Conservation (phyloP, 495 filamentous ascomycete genomes). For the Penicillium atrosanguineum region DNA sequence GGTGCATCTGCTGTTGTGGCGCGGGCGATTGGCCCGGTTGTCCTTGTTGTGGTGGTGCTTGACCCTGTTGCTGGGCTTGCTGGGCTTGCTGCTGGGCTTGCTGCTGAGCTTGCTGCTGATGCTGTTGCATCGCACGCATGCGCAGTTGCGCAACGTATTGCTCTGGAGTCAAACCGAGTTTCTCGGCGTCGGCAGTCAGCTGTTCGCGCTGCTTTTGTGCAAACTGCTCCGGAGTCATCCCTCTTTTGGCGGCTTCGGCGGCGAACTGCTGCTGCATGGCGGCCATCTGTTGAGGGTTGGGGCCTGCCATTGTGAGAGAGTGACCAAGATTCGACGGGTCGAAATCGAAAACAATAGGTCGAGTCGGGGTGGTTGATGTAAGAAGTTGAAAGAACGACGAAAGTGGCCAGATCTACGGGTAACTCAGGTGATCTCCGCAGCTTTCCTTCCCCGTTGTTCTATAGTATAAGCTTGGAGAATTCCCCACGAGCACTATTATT, state of each 20-base stretch:
- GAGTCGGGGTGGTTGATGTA: constrained; percentile 12
- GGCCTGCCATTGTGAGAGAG: constrained; percentile 41
- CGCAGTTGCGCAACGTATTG: constrained; percentile 66
- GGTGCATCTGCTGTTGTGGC: constrained; percentile 42
- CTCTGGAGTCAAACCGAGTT: constrained; percentile 58
- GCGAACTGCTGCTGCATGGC: constrained; percentile 82
- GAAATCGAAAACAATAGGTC: constrained; percentile 1
- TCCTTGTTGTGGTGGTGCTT: constrained; percentile 41
- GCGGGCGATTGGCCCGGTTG: constrained; percentile 29
- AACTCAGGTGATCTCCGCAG: constrained; percentile 27
- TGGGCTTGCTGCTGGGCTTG: constrained; percentile 47
- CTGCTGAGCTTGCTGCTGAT: constrained; percentile 43
- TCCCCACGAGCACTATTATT: too few species aligned
- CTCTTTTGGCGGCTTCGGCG: constrained; percentile 68
- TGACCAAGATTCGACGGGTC: constrained; percentile 2
- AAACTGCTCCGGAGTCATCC: constrained; percentile 74
- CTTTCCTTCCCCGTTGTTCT: not conserved
- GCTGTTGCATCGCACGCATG: constrained; percentile 57
- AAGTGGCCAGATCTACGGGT: constrained; percentile 36
- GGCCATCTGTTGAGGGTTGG: constrained; percentile 78
- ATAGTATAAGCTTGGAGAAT: too few species aligned
- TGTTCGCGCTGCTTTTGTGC: constrained; percentile 57
- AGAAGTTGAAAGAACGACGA: constrained; percentile 15
- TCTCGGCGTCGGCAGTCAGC: constrained; percentile 61
- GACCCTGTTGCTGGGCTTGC: constrained; percentile 45